Evolutionary conservation across 805 yeast genomes (phyloP).

Genomic region (Suhomyces prunicola): DNA sequence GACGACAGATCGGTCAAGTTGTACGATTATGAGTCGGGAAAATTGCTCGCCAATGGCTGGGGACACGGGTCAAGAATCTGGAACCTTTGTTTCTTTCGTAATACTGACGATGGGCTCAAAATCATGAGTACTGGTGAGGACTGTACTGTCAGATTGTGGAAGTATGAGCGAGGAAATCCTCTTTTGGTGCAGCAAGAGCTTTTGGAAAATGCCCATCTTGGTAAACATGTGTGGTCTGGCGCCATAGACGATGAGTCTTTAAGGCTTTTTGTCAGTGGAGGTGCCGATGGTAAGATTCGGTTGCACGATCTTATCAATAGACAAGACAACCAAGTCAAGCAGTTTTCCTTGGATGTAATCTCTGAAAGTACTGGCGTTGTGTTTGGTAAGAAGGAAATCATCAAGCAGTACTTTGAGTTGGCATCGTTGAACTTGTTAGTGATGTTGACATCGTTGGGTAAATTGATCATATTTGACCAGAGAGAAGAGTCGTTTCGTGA

Average conservation of each 20-base stretch:
- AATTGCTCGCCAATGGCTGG: constrained; percentile 78
- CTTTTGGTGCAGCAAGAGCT: constrained; percentile 42
- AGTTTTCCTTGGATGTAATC: constrained; percentile 35
- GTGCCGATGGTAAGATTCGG: constrained; percentile 86
- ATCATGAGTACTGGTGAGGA: constrained; percentile 82
- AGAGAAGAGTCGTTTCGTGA: constrained; percentile 2
- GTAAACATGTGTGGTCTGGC: constrained; percentile 85
- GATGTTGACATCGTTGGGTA: constrained; percentile 60
- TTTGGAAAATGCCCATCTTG: constrained; percentile 67
- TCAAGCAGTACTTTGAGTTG: constrained; percentile 59
- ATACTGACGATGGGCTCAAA: constrained; percentile 17
- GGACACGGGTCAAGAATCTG: constrained; percentile 96
- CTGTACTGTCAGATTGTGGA: constrained; percentile 80
- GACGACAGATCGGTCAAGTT: constrained; percentile 88
- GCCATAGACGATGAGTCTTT: constrained; percentile 45
- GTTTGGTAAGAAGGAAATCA: constrained; percentile 48
- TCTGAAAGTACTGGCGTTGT: constrained; percentile 17
- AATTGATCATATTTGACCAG: constrained; percentile 35
- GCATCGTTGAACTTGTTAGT: constrained; percentile 39
- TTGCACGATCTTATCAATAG: constrained; percentile 48
- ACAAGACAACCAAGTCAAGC: constrained; percentile 1
- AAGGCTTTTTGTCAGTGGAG: constrained; percentile 73
- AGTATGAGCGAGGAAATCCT: constrained; percentile 27
- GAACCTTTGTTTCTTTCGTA: constrained; percentile 28
- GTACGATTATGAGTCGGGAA: constrained; percentile 61